Evolutionary conservation across 768 basidiomycete species (phyloP), one percentile per base, ranked within the genome.

Genomic region (Boletus barrowsii): DNA sequence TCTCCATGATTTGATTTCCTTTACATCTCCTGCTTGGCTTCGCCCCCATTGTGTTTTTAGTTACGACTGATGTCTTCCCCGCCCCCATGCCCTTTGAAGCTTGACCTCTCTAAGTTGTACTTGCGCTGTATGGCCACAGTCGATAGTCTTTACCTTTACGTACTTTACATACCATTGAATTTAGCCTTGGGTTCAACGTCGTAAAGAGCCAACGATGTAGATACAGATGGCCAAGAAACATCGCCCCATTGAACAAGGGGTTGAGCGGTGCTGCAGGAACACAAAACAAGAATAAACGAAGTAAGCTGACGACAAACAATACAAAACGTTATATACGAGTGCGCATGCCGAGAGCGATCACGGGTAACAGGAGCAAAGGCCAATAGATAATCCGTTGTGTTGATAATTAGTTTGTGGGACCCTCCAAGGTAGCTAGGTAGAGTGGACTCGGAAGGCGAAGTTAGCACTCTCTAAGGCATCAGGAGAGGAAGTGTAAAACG

Each of bases 341-440:
- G 64, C 64, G 58, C 68, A 72, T 69, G 68, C 72, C 68, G 70
- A 70, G 66, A 70, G 70, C 69, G 64, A 70, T 70, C 56, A 50
- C 40, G 65, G 70, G 69, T 70, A 72, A 72, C 67, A 67, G 53
- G 57, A 69, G 60, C 67, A 71, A 60, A 62, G 58, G 56, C 65
- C 57, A 52, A 67, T 60, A 71, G 58, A 65, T 67, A 58, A 71
- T 72, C 70, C 68, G 42, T 43, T 68, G 56, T 59, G 58, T 53
- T 55, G 36, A 58, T 49, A 44, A 56, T 58, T 67, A 69, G 60
- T 63, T 59, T 71, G 67, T 67, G 47, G 59, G 52, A 59, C 62
- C 58, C 51, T 53, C 47, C 54, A 49, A 32, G 39, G 15, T 58
- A 57, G 53, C 30, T 55, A 48, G 48, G 56, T 44, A 60, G 56